These are phyloP conservation scores for Multifurca ochricompacta DNA, from an alignment of 768 basidiomycete species.

Conservation along the genomic window DNA sequence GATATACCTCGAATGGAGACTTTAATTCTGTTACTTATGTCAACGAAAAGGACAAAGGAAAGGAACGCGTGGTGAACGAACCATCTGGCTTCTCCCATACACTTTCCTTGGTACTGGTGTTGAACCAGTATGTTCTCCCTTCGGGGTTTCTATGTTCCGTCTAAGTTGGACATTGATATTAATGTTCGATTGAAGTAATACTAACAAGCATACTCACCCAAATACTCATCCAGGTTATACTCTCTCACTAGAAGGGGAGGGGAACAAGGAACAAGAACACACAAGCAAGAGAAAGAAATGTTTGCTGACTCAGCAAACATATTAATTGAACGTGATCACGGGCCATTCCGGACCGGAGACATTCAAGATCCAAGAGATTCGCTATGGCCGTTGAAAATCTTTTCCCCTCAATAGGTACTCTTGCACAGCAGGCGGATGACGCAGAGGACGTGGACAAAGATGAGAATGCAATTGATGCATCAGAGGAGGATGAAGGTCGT, in stretches of 20 bases:
- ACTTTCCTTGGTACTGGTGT: slow-evolving; percentile 78
- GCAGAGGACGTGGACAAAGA: slow-evolving; percentile 22
- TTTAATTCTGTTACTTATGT: slow-evolving; percentile 42
- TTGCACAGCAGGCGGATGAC: slow-evolving; percentile 44
- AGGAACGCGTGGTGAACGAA: slow-evolving; percentile 28
- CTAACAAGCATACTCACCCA: slow-evolving; percentile 7
- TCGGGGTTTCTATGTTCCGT: slow-evolving; percentile 93
- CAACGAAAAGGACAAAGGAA: not conserved
- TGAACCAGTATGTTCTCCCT: slow-evolving; percentile 98
- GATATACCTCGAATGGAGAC: slow-evolving; percentile 78
- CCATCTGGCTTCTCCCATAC: slow-evolving; percentile 99
- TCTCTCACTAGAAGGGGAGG: not conserved
- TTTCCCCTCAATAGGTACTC: slow-evolving; percentile 52
- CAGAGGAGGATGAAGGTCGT: slow-evolving; percentile 44
- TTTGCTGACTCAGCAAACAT: slow-evolving; percentile 13
- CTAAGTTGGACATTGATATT: slow-evolving; percentile 31
- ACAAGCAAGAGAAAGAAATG: not conserved
- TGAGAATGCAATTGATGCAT: not conserved
- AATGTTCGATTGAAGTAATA: not conserved
- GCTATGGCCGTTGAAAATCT: slow-evolving; percentile 28
- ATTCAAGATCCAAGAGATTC: not conserved
- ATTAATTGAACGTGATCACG: not conserved
- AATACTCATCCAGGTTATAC: not conserved
- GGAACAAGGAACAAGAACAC: not conserved
- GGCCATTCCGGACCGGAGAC: not conserved